Percentiles rank a stretch among this genome's conserved stretches.
Evolutionary conservation across 768 basidiomycete species (phyloP).

Genomic region (Suillus subaureus): DNA sequence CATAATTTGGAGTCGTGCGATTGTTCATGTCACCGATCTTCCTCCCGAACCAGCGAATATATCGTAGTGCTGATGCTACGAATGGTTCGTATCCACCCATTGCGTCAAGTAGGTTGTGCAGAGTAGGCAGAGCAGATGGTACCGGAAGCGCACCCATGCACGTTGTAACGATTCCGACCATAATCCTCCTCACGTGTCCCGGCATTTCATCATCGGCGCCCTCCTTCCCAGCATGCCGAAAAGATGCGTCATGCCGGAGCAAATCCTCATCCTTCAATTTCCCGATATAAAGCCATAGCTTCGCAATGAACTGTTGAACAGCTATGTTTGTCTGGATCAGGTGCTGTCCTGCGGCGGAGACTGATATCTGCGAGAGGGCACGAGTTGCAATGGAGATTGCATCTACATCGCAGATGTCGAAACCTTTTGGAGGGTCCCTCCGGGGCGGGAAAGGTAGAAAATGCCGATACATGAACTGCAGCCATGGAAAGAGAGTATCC

Average conservation of each 20-base stretch:
- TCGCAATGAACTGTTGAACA: background rate
- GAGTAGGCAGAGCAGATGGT: slow-evolving; percentile 2
- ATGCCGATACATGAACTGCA: slow-evolving; percentile 6
- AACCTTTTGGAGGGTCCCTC: background rate
- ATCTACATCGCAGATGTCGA: background rate
- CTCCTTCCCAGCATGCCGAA: background rate
- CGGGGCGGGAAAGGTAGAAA: background rate
- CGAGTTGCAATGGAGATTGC: background rate
- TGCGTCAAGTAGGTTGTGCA: background rate
- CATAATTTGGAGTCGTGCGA: background rate
- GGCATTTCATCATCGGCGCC: background rate
- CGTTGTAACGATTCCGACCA: background rate
- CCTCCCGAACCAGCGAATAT: slow-evolving; percentile 2
- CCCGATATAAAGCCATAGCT: background rate
- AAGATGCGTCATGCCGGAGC: background rate
- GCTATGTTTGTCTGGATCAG: background rate
- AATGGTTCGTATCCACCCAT: slow-evolving; percentile 3
- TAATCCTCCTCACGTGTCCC: background rate
- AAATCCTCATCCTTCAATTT: slow-evolving; percentile 4
- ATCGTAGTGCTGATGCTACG: background rate
- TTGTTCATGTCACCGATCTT: background rate
- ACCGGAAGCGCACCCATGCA: background rate
- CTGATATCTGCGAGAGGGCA: background rate
- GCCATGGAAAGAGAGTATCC: slow-evolving; percentile 4
- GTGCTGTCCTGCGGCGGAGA: background rate